These are phyloP conservation scores for Holtermanniella nyarrowii DNA, from an alignment of 768 basidiomycete genomes.

Conservation along the genomic window DNA sequence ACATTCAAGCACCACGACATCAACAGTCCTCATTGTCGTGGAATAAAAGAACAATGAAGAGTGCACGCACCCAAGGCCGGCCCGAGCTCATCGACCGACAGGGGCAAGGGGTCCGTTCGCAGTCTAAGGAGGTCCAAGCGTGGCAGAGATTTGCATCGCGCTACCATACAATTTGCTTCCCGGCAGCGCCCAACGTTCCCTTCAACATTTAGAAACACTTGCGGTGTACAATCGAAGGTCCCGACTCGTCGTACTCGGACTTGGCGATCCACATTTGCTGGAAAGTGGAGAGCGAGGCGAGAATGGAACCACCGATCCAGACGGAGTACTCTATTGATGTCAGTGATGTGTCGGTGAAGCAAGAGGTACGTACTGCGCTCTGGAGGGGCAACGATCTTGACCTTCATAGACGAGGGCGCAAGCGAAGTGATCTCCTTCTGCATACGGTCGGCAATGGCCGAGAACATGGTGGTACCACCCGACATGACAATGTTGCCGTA, in stretches of 20 bases:
- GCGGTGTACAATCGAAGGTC: constrained; percentile 43
- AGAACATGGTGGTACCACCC: constrained; percentile 92
- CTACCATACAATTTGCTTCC: not conserved
- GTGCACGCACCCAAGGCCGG: too few species aligned
- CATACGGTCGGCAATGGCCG: constrained; percentile 89
- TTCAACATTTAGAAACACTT: constrained; percentile 42
- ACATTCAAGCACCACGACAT: too few species aligned
- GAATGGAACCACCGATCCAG: constrained; percentile 59
- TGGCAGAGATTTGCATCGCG: too few species aligned
- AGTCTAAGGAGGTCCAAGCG: too few species aligned
- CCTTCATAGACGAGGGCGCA: constrained; percentile 83
- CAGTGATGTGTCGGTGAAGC: not conserved
- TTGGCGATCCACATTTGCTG: constrained; percentile 78
- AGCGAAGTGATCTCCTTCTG: constrained; percentile 82
- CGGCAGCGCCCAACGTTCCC: too few species aligned
- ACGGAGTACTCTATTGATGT: constrained; percentile 60
- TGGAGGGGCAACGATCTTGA: constrained; percentile 87
- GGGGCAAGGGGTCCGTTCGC: too few species aligned
- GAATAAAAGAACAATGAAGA: too few species aligned
- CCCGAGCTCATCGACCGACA: too few species aligned
- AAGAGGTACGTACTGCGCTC: constrained; percentile 52
- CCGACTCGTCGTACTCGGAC: constrained; percentile 63
- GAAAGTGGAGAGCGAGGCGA: constrained; percentile 84
- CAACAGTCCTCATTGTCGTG: too few species aligned
- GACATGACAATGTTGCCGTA: constrained; percentile 76